A percentile compares a stretch with the other conserved stretches of the same genome.
Conservation (phyloP, 352 stramenopile species). For the Plasmopara halstedii region DNA sequence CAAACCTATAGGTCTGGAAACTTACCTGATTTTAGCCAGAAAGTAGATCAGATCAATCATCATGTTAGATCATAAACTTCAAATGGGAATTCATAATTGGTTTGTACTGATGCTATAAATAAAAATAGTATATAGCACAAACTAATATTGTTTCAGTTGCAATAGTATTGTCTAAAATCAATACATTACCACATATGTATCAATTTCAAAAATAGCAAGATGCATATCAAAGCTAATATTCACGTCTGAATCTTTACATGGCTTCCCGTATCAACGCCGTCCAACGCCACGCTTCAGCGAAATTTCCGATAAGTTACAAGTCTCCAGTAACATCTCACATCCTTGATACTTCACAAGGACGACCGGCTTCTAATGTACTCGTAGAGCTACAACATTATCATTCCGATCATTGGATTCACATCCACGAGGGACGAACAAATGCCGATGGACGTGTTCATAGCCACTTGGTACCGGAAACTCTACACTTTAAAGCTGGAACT, state of each 20-base stretch:
- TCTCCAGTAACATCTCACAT: slow-evolving; percentile 83
- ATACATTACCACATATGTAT: no score
- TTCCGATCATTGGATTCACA: slow-evolving; percentile 21
- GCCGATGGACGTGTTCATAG: slow-evolving; percentile 48
- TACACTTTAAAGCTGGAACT: slow-evolving; percentile 34
- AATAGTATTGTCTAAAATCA: no score
- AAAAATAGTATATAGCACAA: no score
- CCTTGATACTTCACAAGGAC: slow-evolving; percentile 74
- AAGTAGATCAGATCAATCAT: no score
- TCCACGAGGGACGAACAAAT: slow-evolving; percentile 62
- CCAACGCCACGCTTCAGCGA: slow-evolving; percentile 12
- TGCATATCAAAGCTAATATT: no score
- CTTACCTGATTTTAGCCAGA: slow-evolving; percentile 41
- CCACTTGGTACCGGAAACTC: slow-evolving; percentile 36
- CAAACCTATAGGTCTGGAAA: slow-evolving; percentile 45
- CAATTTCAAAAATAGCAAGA: no score
- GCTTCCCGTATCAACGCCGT: slow-evolving; percentile 9
- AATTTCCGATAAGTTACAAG: slow-evolving; percentile 31
- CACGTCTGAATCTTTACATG: no score
- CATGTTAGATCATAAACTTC: no score
- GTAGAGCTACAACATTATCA: slow-evolving; percentile 58
- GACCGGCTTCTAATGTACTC: slow-evolving; percentile 56
- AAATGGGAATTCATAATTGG: no score
- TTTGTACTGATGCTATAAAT: no score
- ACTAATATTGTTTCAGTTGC: no score